phyloP scores from a whole-genome alignment of 202 grass and related monocot genomes.

The Carex arenaria region DNA sequence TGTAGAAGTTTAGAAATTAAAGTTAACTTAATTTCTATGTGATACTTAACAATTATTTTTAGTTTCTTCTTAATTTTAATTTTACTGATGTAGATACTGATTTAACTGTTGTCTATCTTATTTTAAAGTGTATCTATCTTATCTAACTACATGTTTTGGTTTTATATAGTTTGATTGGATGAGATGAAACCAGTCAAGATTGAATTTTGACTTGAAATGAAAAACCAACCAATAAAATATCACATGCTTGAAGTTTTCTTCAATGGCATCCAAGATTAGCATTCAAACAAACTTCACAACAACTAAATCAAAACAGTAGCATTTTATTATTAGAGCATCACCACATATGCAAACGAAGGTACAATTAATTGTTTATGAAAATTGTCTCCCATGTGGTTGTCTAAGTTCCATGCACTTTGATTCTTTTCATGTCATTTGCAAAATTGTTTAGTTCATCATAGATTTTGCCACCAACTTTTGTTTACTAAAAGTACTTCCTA shows the following conservation, averaged over 20 bases:
- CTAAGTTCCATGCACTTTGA: background rate
- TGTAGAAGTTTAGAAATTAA: too few relatives aligned
- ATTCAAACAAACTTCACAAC: background rate
- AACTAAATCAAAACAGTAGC: background rate
- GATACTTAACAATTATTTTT: too few relatives aligned
- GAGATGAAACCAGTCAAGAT: background rate
- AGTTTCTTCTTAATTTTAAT: too few relatives aligned
- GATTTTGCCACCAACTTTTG: slow-evolving; percentile 16
- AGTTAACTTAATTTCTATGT: too few relatives aligned
- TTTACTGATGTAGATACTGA: too few relatives aligned
- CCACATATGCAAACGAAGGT: background rate
- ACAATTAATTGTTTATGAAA: background rate
- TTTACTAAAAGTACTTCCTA: background rate
- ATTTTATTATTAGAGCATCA: background rate
- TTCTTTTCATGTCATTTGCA: slow-evolving; percentile 6
- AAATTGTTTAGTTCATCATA: background rate
- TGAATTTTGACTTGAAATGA: background rate
- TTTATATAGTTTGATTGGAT: background rate
- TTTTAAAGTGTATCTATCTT: background rate
- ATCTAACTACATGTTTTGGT: background rate
- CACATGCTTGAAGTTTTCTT: background rate
- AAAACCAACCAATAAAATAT: background rate
- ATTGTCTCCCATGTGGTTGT: slow-evolving; percentile 10
- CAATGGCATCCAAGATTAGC: background rate
- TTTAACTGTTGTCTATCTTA: background rate